Conservation (phyloP, 2,329 filamentous ascomycete species). For the Coniella vitis region DNA sequence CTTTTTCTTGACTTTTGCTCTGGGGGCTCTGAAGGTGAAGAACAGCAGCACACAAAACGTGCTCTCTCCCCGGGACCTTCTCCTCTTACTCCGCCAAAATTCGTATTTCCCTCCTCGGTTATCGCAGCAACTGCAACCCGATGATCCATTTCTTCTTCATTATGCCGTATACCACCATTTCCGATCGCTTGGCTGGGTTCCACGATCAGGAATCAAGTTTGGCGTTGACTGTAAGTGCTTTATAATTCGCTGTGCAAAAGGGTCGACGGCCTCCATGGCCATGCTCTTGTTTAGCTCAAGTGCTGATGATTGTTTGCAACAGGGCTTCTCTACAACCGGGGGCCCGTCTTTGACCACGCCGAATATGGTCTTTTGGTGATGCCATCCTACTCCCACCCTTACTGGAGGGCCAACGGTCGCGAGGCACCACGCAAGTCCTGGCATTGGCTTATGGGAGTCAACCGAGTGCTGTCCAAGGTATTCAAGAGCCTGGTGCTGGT, state of each 20-base stretch:
- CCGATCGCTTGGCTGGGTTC: conserved; percentile 89
- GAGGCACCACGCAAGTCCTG: conserved; percentile 49
- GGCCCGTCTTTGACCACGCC: conserved; percentile 89
- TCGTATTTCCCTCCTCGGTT: conserved; percentile 60
- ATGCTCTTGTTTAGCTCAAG: background rate
- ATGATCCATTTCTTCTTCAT: conserved; percentile 78
- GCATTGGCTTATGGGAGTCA: conserved; percentile 84
- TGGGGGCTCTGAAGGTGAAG: conserved; percentile 65
- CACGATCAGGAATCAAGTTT: conserved; percentile 89
- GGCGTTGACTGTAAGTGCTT: conserved; percentile 61
- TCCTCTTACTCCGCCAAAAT: conserved; percentile 60
- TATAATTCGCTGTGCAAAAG: background rate
- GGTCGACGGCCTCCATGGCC: background rate
- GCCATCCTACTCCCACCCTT: conserved; percentile 69
- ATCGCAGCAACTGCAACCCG: conserved; percentile 49
- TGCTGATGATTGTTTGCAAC: background rate
- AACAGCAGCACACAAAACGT: conserved; percentile 38
- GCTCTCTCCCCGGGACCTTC: conserved; percentile 50
- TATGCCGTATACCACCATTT: conserved; percentile 96
- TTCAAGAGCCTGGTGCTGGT: conserved; percentile 83
- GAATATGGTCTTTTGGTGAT: conserved; percentile 85
- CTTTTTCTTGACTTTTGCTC: conserved; percentile 78
- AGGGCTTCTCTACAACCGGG: conserved; percentile 81
- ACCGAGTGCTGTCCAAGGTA: conserved; percentile 83
- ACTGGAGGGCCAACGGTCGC: conserved; percentile 59